phyloP scores from a whole-genome alignment of 306 rosid species.

The Cicer bijugum region DNA sequence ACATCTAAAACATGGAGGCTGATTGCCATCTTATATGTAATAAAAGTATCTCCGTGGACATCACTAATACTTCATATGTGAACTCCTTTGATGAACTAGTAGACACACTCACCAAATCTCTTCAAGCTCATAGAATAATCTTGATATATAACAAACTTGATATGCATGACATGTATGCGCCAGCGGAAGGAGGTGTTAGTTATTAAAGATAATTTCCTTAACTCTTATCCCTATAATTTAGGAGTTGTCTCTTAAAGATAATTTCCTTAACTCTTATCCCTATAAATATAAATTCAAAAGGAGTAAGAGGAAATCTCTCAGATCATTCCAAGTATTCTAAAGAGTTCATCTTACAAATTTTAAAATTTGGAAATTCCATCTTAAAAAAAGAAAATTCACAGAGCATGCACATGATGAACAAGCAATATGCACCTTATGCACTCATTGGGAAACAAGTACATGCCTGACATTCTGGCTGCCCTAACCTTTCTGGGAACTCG shows the following conservation, averaged over 20 bases:
- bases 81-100: slow-evolving; percentile 21
- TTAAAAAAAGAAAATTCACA: slow-evolving; percentile 18
- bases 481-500: slow-evolving; percentile 91
- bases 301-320: slow-evolving; percentile 17
- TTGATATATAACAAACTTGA: not conserved
- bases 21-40: not conserved
- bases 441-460: slow-evolving; percentile 56
- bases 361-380: slow-evolving; percentile 36
- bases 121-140: not conserved
- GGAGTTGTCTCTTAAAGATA: slow-evolving; percentile 1
- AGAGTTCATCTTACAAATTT: slow-evolving; percentile 7
- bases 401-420: slow-evolving; percentile 46
- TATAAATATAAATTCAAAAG: not conserved
- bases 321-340: slow-evolving; percentile 15
- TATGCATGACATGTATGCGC: not conserved
- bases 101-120: slow-evolving; percentile 10
- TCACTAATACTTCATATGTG: slow-evolving; percentile 2
- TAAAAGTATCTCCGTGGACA: not conserved
- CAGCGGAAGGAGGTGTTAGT: not conserved
- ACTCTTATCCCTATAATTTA: slow-evolving; percentile 12
- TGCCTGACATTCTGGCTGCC: slow-evolving; percentile 99
- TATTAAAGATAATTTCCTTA: slow-evolving; percentile 5
- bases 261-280: slow-evolving; percentile 9
- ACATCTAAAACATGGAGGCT: slow-evolving; percentile 13
- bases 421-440: slow-evolving; percentile 49